phyloP scores from a whole-genome alignment of 106 monocot species.

The Allium fistulosum region DNA sequence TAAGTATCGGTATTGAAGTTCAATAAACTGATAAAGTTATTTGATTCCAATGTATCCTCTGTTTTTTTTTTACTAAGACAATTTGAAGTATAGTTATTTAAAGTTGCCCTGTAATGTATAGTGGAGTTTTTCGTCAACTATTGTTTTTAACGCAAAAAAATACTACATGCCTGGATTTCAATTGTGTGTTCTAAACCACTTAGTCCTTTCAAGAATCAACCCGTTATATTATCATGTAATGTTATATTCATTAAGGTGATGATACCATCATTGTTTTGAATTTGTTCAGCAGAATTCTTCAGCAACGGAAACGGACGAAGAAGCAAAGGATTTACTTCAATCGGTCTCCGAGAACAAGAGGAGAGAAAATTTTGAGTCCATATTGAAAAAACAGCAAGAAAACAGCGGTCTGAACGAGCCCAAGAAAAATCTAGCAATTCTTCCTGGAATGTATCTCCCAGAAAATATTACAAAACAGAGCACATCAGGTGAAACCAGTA shows the following conservation, averaged over 20 bases:
- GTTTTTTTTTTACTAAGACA: too few species aligned
- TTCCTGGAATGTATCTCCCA: constrained; percentile 55
- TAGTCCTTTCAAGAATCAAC: not conserved
- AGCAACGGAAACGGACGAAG: constrained; percentile 14
- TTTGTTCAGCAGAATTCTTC: constrained; percentile 6
- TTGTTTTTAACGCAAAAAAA: not conserved
- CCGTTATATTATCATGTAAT: not conserved
- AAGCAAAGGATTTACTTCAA: constrained; percentile 26
- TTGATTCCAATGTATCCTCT: too few species aligned
- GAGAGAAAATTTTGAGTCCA: constrained; percentile 33
- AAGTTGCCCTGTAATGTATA: not conserved
- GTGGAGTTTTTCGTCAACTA: not conserved
- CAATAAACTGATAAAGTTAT: too few species aligned
- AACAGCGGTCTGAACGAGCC: constrained; percentile 57
- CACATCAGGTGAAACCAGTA: constrained; percentile 3
- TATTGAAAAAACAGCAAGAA: constrained; percentile 46
- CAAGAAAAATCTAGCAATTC: constrained; percentile 13
- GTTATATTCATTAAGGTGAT: not conserved
- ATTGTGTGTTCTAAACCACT: not conserved
- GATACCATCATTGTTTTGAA: too few species aligned
- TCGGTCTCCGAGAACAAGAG: constrained; percentile 36
- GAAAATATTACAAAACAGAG: not conserved
- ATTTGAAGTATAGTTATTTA: too few species aligned
- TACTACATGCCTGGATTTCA: not conserved
- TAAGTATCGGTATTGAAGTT: too few species aligned